Conservation (phyloP, 164 flowering plant species). For the Taxillus chinensis region DNA sequence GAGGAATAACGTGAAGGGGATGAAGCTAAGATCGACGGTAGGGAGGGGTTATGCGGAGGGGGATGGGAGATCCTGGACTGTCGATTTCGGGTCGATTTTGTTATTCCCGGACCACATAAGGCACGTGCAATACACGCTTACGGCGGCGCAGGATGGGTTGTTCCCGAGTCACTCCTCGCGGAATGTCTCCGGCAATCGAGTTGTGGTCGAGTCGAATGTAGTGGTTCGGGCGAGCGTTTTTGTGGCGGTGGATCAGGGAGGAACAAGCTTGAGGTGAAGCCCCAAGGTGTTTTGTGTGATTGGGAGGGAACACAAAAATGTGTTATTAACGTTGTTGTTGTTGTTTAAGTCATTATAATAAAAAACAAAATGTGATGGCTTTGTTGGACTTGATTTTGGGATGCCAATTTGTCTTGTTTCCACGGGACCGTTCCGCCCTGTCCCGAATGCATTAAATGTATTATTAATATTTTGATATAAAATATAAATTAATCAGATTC, state of each 20-base stretch:
- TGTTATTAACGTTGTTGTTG: too few relatives aligned
- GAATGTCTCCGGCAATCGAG: constrained; percentile 43
- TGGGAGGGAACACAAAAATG: too few relatives aligned
- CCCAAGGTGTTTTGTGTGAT: too few relatives aligned
- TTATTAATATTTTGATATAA: too few relatives aligned
- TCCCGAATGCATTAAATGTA: too few relatives aligned
- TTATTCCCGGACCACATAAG: constrained; percentile 52
- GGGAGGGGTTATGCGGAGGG: constrained; percentile 37
- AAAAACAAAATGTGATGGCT: too few relatives aligned
- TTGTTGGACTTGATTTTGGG: too few relatives aligned
- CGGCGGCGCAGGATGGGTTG: constrained; percentile 6
- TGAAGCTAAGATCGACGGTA: constrained; percentile 52
- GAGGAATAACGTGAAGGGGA: constrained; percentile 49
- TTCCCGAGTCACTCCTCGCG: constrained; percentile 59
- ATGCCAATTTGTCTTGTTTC: too few relatives aligned
- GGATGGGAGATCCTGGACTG: constrained; percentile 54
- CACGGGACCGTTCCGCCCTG: too few relatives aligned
- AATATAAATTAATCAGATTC: too few relatives aligned
- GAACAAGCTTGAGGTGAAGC: too few relatives aligned
- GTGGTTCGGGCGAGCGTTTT: constrained; percentile 42
- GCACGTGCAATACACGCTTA: constrained; percentile 56
- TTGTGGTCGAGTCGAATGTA: constrained; percentile 49
- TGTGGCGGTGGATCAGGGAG: constrained; percentile 56
- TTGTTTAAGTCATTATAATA: too few relatives aligned
- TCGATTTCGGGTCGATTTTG: constrained; percentile 44